A percentile compares a stretch with the other conserved stretches of the same genome.
These are phyloP conservation scores for Catunica adiposa DNA, from an alignment of 2,329 filamentous ascomycete genomes.

Conservation along the genomic window DNA sequence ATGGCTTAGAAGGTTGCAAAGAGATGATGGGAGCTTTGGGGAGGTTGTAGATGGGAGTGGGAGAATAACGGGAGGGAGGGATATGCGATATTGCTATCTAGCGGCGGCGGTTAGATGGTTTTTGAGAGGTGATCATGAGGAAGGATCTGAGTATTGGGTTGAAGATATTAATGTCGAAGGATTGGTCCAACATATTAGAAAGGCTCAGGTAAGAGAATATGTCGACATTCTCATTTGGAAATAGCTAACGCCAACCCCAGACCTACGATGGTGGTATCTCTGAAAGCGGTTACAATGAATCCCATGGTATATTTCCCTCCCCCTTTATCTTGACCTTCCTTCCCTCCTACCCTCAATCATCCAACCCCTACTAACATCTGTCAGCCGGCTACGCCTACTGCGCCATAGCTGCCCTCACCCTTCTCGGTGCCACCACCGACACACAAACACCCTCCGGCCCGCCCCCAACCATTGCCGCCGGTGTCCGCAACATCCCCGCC, in stretches of 20 bases:
- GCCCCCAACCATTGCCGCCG: constrained; percentile 18
- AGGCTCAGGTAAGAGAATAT: constrained; percentile 39
- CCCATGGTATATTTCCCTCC: constrained; percentile 48
- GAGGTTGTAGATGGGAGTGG: constrained; percentile 50
- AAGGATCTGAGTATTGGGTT: constrained; percentile 36
- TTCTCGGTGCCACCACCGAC: constrained; percentile 38
- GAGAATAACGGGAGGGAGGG: constrained; percentile 56
- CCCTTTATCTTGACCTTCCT: constrained; percentile 5
- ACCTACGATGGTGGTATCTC: constrained; percentile 75
- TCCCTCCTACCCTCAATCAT: not conserved
- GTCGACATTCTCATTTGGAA: no score
- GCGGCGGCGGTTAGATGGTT: constrained; percentile 72
- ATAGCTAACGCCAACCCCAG: constrained; percentile 25
- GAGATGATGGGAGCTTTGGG: constrained; percentile 77
- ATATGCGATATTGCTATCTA: constrained; percentile 79
- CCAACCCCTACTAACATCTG: not conserved
- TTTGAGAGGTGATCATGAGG: constrained; percentile 43
- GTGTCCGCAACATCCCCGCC: constrained; percentile 21
- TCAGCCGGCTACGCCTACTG: constrained; percentile 77
- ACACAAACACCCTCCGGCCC: constrained; percentile 9
- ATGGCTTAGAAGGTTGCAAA: constrained; percentile 65
- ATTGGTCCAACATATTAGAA: constrained; percentile 53
- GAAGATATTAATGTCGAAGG: constrained; percentile 59
- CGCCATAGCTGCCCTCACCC: constrained; percentile 58
- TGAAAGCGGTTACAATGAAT: constrained; percentile 63